Base-by-base conservation (phyloP, 139 green algal genomes). In the Picochlorum sp. region DNA sequence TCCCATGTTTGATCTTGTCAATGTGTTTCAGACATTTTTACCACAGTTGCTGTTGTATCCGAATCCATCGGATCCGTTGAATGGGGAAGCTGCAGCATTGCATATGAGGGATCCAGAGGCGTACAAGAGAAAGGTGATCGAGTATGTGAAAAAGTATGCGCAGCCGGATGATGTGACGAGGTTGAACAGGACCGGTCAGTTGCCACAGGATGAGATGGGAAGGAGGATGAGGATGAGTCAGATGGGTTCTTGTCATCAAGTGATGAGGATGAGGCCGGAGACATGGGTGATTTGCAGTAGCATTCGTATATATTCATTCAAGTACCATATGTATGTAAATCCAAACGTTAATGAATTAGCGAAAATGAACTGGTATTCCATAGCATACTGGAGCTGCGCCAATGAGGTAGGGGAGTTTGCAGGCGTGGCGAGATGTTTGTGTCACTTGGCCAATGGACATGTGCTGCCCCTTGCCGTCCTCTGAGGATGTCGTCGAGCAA, bases 1-100 rank as follows among this genome's bases (percentile, higher is more conserved):
- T 73, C 94, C 94, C 7, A 98, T 99, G 92, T 99, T 99, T 83
- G 90, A 99, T 68, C 81, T 99, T 24, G 81, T 99, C 49, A 99
- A 99, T 68, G 90, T 99, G 7, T 99, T 99, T 75, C 93, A 99
- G 74, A 89, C 96, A 6, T 98, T 98, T 71, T 80, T 98, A 50
- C 94, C 94, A 9, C 94, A 99, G 80, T 83, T 99, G 57, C 79
- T 99, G 67, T 82, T 99, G 11, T 99, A 99, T 78, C 94, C 94
- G 21, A 99, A 99, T 78, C 85, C 94, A 4, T 91, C 87, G 4
- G 94, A 99, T 74, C 94, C 94, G 0, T 76, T 99, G 2, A 99
- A 99, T 63, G 93, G 94, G 4, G 94, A 99, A 79, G 94, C 94
- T 7, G 94, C 94, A 4, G 88, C 94, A 10, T 78, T 99, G 74